A percentile compares a stretch with the other conserved stretches of the same genome.
These are phyloP conservation scores for Xerocomus amazonicus DNA, from an alignment of 1,284 basidiomycete species.

Conservation along the genomic window DNA sequence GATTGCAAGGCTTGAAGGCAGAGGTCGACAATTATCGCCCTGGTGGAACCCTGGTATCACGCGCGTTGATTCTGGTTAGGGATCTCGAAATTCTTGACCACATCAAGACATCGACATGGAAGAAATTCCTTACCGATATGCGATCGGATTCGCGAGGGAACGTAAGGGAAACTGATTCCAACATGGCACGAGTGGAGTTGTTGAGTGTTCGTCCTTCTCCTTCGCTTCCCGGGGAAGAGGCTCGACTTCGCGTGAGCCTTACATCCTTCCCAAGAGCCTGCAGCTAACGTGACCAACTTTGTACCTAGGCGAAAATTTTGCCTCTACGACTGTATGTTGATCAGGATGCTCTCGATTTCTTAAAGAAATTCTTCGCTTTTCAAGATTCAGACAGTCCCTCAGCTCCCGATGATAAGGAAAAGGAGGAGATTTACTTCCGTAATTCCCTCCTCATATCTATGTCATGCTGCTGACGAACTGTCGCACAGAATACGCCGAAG, in stretches of 20 bases:
- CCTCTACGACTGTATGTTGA: conserved; percentile 93
- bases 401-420: conserved; percentile 34
- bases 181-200: conserved; percentile 90
- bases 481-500: conserved; percentile 76
- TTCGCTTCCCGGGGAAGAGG: conserved; percentile 70
- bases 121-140: conserved; percentile 89
- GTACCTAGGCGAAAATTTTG: conserved; percentile 73
- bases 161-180: conserved; percentile 82
- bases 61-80: conserved; percentile 61
- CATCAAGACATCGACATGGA: conserved; percentile 98
- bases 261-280: not conserved
- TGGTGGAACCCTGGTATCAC: conserved; percentile 57
- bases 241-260: conserved; percentile 69
- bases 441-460: conserved; percentile 25
- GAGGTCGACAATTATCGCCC: conserved; percentile 66
- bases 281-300: not conserved
- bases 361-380: conserved; percentile 96
- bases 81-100: conserved; percentile 93
- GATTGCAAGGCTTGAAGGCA: conserved; percentile 60
- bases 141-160: conserved; percentile 81
- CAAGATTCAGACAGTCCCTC: conserved; percentile 54
- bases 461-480: conserved; percentile 1
- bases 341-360: conserved; percentile 96
- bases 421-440: conserved; percentile 73
- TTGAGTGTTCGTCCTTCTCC: conserved; percentile 68